Conservation (phyloP, 192 early-diverging fungal species). For the Backusella psychrophila region DNA sequence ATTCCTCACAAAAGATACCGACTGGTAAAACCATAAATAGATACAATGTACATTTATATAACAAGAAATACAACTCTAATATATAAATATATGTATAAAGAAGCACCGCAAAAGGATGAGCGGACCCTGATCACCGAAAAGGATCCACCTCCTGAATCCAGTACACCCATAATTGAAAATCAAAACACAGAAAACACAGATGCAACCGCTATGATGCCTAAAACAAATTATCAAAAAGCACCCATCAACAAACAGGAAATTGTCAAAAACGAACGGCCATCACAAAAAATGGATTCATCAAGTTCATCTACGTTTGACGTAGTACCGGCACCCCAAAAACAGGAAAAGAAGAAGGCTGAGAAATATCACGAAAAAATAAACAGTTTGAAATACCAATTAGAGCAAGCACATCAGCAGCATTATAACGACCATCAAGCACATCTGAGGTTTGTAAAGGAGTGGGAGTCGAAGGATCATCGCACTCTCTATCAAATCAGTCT, state of each 20-base stretch:
- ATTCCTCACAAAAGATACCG: background rate
- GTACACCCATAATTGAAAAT: background rate
- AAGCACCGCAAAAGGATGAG: background rate
- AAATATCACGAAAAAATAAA: background rate
- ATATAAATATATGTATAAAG: background rate
- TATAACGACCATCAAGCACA: background rate
- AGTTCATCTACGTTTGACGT: background rate
- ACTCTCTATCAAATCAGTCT: background rate
- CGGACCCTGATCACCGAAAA: background rate
- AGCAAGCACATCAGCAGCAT: background rate
- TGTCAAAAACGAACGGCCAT: background rate
- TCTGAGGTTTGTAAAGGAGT: background rate
- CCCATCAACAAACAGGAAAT: background rate
- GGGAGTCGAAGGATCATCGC: background rate
- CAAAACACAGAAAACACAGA: background rate
- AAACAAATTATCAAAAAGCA: background rate
- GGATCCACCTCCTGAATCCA: background rate
- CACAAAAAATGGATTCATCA: background rate
- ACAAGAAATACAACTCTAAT: background rate
- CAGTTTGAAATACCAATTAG: background rate
- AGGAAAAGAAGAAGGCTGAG: background rate
- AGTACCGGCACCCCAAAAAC: background rate
- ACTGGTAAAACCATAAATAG: background rate
- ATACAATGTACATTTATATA: background rate
- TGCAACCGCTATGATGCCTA: too few relatives aligned